A percentile compares a stretch with the other conserved stretches of the same genome.
phyloP scores from a whole-genome alignment of 257 asterid genomes.

The Solanum bukasovii region DNA sequence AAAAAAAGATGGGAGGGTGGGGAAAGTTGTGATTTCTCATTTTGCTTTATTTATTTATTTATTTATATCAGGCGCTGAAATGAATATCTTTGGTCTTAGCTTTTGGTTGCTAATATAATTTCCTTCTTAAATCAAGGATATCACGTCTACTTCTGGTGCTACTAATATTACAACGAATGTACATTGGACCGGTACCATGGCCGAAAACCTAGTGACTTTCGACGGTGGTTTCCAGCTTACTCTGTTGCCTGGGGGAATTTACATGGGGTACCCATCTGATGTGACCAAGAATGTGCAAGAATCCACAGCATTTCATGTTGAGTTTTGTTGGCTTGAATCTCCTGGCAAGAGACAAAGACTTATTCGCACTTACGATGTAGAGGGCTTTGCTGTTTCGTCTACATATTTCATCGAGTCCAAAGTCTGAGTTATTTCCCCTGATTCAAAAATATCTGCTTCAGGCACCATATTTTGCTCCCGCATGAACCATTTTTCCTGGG shows the following conservation, averaged over 20 bases:
- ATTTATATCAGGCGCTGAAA: neutral
- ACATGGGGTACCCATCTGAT: conserved; percentile 86
- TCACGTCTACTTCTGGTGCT: conserved; percentile 34
- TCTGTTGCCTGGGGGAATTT: conserved; percentile 72
- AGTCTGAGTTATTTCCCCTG: conserved; percentile 20
- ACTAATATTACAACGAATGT: conserved; percentile 60
- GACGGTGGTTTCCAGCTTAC: conserved; percentile 67
- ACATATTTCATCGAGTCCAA: conserved; percentile 72
- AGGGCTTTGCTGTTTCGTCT: conserved; percentile 82
- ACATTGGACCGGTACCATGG: conserved; percentile 66
- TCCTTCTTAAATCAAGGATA: conserved; percentile 35
- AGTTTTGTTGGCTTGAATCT: conserved; percentile 81
- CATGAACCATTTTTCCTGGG: neutral
- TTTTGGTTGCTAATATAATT: neutral
- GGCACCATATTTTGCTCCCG: neutral
- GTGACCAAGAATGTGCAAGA: conserved; percentile 72
- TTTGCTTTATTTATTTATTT: neutral
- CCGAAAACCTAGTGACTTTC: conserved; percentile 47
- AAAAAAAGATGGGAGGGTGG: neutral
- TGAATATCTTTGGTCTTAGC: neutral
- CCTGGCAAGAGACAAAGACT: conserved; percentile 73
- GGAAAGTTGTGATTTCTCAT: neutral
- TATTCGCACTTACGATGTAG: conserved; percentile 77
- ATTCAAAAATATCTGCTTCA: neutral
- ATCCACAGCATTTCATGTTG: conserved; percentile 74